Evolutionary conservation across 257 asterid genomes (phyloP).

Genomic region (Lycium barbarum): DNA sequence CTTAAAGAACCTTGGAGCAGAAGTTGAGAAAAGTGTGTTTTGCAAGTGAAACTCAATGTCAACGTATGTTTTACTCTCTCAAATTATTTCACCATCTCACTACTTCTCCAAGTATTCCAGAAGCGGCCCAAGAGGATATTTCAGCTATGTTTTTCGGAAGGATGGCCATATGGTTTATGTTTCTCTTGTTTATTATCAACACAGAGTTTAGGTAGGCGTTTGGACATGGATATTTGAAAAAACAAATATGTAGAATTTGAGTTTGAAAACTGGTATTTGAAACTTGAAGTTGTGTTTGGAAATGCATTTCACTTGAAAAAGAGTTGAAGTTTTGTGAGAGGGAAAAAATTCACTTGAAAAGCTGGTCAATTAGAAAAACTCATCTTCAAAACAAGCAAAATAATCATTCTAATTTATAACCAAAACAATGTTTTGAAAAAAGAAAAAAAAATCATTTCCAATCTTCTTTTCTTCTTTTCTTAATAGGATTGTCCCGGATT

Average conservation of each 20-base stretch:
- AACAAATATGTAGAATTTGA: neutral
- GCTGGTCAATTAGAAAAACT: slow-evolving; percentile 2
- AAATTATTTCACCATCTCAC: slow-evolving; percentile 20
- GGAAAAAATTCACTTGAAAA: neutral
- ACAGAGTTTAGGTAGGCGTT: neutral
- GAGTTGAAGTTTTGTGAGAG: neutral
- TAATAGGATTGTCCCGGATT: slow-evolving; percentile 12
- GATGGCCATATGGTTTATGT: slow-evolving; percentile 16
- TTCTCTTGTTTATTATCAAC: neutral
- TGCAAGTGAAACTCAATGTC: neutral
- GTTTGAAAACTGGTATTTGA: neutral
- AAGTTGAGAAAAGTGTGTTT: slow-evolving; percentile 16
- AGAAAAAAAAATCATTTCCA: neutral
- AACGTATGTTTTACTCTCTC: neutral
- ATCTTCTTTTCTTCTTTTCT: slow-evolving; percentile 22
- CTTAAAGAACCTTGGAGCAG: slow-evolving; percentile 13
- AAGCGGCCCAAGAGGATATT: slow-evolving; percentile 7
- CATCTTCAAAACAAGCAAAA: neutral
- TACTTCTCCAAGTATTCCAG: slow-evolving; percentile 21
- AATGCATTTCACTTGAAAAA: neutral
- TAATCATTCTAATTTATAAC: neutral
- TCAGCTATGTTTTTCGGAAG: slow-evolving; percentile 20
- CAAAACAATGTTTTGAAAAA: neutral
- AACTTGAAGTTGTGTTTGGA: neutral
- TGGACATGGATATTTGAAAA: neutral